phyloP scores from a whole-genome alignment of 192 early-diverging fungal species.

The Backusella luteola region DNA sequence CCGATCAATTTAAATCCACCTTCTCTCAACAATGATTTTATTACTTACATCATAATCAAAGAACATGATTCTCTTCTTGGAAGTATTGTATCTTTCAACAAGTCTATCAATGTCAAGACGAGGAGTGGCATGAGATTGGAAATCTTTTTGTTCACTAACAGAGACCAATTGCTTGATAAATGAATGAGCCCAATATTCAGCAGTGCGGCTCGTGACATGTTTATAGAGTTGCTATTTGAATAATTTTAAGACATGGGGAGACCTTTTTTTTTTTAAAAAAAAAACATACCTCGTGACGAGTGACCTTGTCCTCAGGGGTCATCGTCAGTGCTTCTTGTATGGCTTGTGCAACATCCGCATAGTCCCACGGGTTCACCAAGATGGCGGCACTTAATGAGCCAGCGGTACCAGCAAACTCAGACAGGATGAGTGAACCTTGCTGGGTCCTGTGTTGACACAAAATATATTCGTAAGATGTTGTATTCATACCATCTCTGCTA shows the following conservation, averaged over 20 bases:
- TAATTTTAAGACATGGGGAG: neutral
- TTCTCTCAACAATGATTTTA: neutral
- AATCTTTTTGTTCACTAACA: constrained; percentile 42
- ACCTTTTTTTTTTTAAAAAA: neutral
- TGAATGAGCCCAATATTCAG: constrained; percentile 86
- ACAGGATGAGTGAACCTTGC: constrained; percentile 84
- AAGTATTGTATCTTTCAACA: constrained; percentile 55
- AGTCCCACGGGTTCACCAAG: constrained; percentile 92
- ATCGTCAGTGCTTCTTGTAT: constrained; percentile 75
- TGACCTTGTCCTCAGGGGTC: constrained; percentile 58
- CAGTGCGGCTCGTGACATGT: constrained; percentile 81
- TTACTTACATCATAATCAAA: constrained; percentile 89
- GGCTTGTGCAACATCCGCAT: constrained; percentile 72
- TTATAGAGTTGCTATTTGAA: constrained; percentile 55
- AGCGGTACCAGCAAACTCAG: constrained; percentile 98
- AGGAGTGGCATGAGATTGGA: constrained; percentile 45
- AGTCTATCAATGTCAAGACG: constrained; percentile 44
- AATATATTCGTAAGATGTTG: constrained; percentile 93
- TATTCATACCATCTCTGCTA: constrained; percentile 99
- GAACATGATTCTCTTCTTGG: constrained; percentile 82
- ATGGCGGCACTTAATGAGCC: constrained; percentile 76
- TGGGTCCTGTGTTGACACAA: constrained; percentile 80
- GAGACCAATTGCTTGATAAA: constrained; percentile 78
- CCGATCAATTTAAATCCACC: neutral
- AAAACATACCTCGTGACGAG: constrained; percentile 57